phyloP scores from a whole-genome alignment of 2,329 filamentous ascomycete species.

The Fusarium protoensiforme region DNA sequence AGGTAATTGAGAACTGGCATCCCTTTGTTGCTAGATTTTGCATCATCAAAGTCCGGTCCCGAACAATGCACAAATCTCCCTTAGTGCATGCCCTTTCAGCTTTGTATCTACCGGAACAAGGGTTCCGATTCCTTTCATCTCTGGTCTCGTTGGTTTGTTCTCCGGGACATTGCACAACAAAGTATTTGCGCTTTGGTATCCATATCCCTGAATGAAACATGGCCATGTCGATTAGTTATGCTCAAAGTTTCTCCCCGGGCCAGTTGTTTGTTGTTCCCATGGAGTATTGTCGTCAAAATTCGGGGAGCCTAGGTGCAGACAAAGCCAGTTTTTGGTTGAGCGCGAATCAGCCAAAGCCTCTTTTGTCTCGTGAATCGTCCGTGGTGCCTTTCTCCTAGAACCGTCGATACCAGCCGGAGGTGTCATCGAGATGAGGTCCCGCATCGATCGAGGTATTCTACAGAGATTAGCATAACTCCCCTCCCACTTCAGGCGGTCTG shows the following conservation, averaged over 20 bases:
- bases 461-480: not conserved
- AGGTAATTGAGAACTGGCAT: not conserved
- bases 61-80: not conserved
- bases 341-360: not conserved
- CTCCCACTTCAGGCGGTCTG: not conserved
- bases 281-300: not conserved
- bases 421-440: not conserved
- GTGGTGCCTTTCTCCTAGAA: not conserved
- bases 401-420: not conserved
- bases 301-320: not conserved
- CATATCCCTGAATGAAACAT: not conserved
- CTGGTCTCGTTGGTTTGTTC: not conserved
- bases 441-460: not conserved
- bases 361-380: not conserved
- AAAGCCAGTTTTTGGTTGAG: not conserved
- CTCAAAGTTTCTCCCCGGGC: not conserved
- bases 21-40: constrained; percentile 3
- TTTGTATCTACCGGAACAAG: not conserved
- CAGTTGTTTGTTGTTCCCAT: not conserved
- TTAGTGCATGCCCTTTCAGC: not conserved
- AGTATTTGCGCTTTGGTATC: constrained; percentile 1
- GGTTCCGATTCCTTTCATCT: not conserved
- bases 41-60: constrained; percentile 3
- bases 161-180: not conserved
- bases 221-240: not conserved